Evolutionary conservation across 2,329 filamentous ascomycete genomes (phyloP), one percentile per base, ranked within the genome.

Genomic region (Trichoderma sp.): DNA sequence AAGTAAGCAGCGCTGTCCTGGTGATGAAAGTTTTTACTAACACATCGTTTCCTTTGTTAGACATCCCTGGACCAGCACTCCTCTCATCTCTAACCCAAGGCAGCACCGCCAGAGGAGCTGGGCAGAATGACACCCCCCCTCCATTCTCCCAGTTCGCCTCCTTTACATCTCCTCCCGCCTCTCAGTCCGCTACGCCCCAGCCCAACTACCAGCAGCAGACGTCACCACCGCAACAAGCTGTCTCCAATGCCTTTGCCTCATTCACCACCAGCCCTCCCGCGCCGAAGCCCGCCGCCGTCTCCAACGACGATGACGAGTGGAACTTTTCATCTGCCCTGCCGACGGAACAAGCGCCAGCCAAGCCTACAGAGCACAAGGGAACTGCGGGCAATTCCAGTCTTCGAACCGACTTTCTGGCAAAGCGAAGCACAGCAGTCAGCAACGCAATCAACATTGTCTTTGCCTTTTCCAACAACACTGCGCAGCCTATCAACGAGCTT

Each of bases 321-420:
- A 91, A 89, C 28, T 98, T 98, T 78, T 89, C 92, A 3, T 98
- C 95, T 0, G 90, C 95, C 0, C 84, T 97, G 16, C 95, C 95
- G 32, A 79, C 84, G 2, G 84, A 87, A 70, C 75, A 43, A 16
- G 32, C 63, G 16, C 75, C 83, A 21, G 75, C 80, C 70, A 85
- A 88, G 39, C 88, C 90, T 1, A 84, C 81, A 64, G 85, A 88
- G 61, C 87, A 92, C 72, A 87, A 87, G 59, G 82, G 91, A 24
- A 85, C 84, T 4, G 87, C 97, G 54, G 89, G 88, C 75, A 89
- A 92, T 75, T 90, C 89, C 2, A 85, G 82, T 54, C 82, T 98
- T 58, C 87, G 88, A 70, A 90, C 97, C 70, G 86, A 92, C 49
- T 90, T 97, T 77, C 83, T 89, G 49, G 90, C 93, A 6, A 87